Percentiles rank a stretch among this genome's conserved stretches.
phyloP scores from a whole-genome alignment of 2,329 filamentous ascomycete genomes.

The Lojkania enalia region DNA sequence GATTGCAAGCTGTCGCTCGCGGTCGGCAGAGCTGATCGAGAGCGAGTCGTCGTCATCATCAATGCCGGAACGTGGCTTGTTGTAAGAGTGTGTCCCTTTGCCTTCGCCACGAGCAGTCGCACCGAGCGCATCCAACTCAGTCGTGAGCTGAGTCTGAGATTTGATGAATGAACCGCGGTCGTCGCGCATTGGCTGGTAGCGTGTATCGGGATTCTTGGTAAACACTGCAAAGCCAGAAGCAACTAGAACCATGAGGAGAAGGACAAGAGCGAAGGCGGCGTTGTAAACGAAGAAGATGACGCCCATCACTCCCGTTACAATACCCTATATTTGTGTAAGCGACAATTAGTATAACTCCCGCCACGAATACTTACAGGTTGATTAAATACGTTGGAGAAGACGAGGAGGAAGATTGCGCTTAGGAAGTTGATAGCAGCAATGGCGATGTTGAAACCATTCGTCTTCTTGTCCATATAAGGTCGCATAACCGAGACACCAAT shows the following conservation, averaged over 20 bases:
- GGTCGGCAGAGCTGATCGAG: conserved; percentile 58
- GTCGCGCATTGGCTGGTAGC: conserved; percentile 95
- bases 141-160: conserved; percentile 84
- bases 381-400: conserved; percentile 86
- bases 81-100: conserved; percentile 48
- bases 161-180: conserved; percentile 98
- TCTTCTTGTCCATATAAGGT: conserved; percentile 99
- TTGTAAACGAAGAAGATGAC: conserved; percentile 89
- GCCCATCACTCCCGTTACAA: conserved; percentile 86
- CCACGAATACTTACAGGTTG: conserved; percentile 62
- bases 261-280: conserved; percentile 77
- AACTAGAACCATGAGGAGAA: conserved; percentile 80
- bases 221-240: conserved; percentile 78
- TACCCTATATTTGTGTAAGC: no score
- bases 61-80: conserved; percentile 63
- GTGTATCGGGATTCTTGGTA: conserved; percentile 90
- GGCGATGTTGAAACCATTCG: conserved; percentile 93
- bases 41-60: conserved; percentile 74
- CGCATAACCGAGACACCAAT: conserved; percentile 78
- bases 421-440: conserved; percentile 90
- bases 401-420: conserved; percentile 83
- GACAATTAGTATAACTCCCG: conserved; percentile 20
- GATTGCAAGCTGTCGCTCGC: conserved; percentile 31
- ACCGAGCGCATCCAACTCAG: conserved; percentile 86
- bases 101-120: conserved; percentile 83